Evolutionary conservation across 257 asterid genomes (phyloP), one percentile per base, ranked within the genome.

Genomic region (Euphrasia confusa): DNA sequence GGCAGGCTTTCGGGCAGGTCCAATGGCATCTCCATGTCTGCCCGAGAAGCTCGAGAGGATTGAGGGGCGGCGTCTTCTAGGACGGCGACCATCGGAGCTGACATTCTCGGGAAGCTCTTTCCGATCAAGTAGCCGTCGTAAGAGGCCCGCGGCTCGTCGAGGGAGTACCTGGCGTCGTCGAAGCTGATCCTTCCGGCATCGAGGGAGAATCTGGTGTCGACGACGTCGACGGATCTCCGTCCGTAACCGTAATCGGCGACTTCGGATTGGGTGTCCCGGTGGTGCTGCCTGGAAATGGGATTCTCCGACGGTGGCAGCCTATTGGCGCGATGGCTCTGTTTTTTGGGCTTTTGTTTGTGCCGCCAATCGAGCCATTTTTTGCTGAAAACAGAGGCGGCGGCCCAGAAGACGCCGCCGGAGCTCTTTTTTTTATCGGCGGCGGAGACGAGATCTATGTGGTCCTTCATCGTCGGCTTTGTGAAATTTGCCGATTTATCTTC

Each of bases 101-200:
- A 18, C 56, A 50, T 50, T 68, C 91, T 80, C 10, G 90, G 85
- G 58, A 87, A 81, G 30, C 81, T 88, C 72, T 81, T 76, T 0
- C 95, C 96, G 5, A 76, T 75, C 68, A 92, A 33, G 58, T 86
- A 71, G 15, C 95, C 99, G 59, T 92, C 99, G 80, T 97, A 93
- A 13, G 97, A 86, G 39, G 97, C 99, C 54, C 99, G 79, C 27
- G 96, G 96, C 87, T 93, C 94, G 4, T 93, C 97, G 7, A 89
- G 82, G 0, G 99, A 89, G 60, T 82, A 89, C 61, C 99, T 71
- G 0, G 94, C 81, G 74, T 89, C 97, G 52, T 93, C 97, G 35
- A 89, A 76, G 75, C 95, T 85, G 61, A 88, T 83, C 73, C 97
- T 72, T 4, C 83, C 87, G 9, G 84, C 90, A 68, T 90, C 97